Evolutionary conservation across 768 basidiomycete genomes (phyloP).

Genomic region (Inosperma sp.): DNA sequence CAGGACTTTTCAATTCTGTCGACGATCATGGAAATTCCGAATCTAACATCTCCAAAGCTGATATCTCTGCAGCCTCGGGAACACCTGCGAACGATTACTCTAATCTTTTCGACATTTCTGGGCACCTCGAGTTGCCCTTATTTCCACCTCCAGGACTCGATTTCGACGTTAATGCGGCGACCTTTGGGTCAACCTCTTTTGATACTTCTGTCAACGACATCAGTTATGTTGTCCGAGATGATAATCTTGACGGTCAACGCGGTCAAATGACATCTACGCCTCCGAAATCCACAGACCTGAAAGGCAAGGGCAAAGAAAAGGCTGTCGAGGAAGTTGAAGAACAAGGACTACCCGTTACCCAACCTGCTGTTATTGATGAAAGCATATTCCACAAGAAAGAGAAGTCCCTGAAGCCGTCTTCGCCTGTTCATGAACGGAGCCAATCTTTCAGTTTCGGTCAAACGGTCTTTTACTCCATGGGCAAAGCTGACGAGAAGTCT

Average conservation of each 20-base stretch:
- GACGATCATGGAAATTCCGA: too few species aligned
- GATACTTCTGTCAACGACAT: constrained; percentile 34
- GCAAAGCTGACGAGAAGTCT: constrained; percentile 20
- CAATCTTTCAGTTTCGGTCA: constrained; percentile 69
- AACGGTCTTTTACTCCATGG: constrained; percentile 55
- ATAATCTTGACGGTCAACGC: constrained; percentile 13
- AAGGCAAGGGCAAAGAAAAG: constrained; percentile 38
- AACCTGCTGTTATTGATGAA: constrained; percentile 33
- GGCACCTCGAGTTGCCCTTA: constrained; percentile 47
- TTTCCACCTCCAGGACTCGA: constrained; percentile 44
- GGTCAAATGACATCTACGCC: constrained; percentile 44
- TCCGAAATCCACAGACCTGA: constrained; percentile 27
- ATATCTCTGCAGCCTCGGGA: constrained; percentile 29
- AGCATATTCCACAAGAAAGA: constrained; percentile 44
- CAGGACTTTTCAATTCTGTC: constrained; percentile 55
- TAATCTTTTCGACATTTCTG: constrained; percentile 56
- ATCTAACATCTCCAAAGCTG: too few species aligned
- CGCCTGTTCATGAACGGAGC: constrained; percentile 49
- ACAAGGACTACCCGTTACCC: constrained; percentile 18
- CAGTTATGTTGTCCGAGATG: constrained; percentile 19
- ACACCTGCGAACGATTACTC: constrained; percentile 41
- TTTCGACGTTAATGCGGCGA: constrained; percentile 35
- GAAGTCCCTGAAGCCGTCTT: constrained; percentile 33
- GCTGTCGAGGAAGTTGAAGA: constrained; percentile 18
- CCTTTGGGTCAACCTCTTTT: constrained; percentile 32